A percentile compares a stretch with the other conserved stretches of the same genome.
phyloP scores from a whole-genome alignment of 495 filamentous ascomycete genomes.

The Penicillium verhagenii region DNA sequence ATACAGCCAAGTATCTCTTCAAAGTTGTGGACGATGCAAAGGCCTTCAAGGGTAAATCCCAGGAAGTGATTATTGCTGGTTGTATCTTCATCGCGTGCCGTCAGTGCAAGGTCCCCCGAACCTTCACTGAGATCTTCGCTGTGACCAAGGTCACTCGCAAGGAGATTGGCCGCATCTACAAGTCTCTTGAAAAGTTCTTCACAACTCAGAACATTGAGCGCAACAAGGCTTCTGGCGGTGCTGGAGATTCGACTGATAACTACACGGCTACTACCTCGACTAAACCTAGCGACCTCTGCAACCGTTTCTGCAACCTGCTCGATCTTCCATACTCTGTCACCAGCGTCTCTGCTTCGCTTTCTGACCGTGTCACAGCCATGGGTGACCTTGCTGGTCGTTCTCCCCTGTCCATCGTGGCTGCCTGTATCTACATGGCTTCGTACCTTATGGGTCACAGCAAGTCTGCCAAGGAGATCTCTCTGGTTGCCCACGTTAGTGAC shows the following conservation, averaged over 20 bases:
- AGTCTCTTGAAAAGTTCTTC: conserved; percentile 85
- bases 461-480: conserved; percentile 78
- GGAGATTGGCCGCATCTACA: conserved; percentile 96
- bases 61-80: conserved; percentile 89
- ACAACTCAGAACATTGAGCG: conserved; percentile 56
- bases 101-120: conserved; percentile 79
- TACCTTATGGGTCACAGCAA: conserved; percentile 77
- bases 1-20: conserved; percentile 89
- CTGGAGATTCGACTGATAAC: conserved; percentile 48
- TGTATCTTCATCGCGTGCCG: conserved; percentile 98
- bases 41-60: conserved; percentile 91
- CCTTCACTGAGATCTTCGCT: conserved; percentile 88
- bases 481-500: conserved; percentile 83
- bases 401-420: conserved; percentile 88
- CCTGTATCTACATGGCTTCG: conserved; percentile 93
- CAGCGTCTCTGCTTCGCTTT: conserved; percentile 70
- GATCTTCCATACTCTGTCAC: conserved; percentile 64
- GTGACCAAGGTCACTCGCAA: conserved; percentile 94
- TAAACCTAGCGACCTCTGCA: conserved; percentile 79
- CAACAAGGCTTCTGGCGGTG: conserved; percentile 48
- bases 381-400: conserved; percentile 88
- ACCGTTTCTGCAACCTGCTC: conserved; percentile 84
- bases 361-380: conserved; percentile 66
- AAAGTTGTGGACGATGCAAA: conserved; percentile 90
- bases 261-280: conserved; percentile 78